phyloP scores from a whole-genome alignment of 176 grass and related monocot species.

The Panicum miliaceum region DNA sequence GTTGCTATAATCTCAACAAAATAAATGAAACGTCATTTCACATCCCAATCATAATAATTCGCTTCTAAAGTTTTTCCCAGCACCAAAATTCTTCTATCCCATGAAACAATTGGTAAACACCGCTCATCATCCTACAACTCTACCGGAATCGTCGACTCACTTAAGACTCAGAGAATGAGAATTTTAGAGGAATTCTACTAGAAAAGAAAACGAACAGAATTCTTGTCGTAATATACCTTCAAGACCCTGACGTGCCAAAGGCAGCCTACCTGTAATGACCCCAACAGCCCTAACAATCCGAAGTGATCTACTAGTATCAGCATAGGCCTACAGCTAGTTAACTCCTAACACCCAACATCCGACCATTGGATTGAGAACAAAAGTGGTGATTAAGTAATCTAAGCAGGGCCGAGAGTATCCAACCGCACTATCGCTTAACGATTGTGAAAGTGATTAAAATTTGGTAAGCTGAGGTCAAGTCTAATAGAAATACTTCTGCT shows the following conservation, averaged over 20 bases:
- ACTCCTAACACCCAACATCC: conserved; percentile 39
- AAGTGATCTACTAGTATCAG: not conserved
- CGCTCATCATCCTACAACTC: not conserved
- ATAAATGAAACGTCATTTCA: not conserved
- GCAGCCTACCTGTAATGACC: conserved; percentile 1
- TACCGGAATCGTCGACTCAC: too few relatives aligned
- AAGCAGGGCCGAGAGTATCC: not conserved
- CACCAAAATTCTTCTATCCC: too few relatives aligned
- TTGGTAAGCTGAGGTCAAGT: conserved; percentile 3
- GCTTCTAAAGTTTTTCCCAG: not conserved
- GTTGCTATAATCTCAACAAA: too few relatives aligned
- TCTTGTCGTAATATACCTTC: not conserved
- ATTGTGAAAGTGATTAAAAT: not conserved
- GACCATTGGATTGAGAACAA: conserved; percentile 29
- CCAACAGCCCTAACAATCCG: not conserved
- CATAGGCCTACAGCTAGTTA: not conserved
- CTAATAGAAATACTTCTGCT: conserved; percentile 21
- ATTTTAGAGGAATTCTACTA: too few relatives aligned
- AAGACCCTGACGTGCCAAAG: not conserved
- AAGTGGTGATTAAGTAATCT: not conserved
- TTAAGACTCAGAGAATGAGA: too few relatives aligned
- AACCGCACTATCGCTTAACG: conserved; percentile 11
- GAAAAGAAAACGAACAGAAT: not conserved
- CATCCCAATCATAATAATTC: not conserved
- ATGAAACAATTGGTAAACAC: not conserved